A percentile compares a stretch with the other conserved stretches of the same genome.
Conservation (phyloP, 2,329 filamentous ascomycete species). For the Paecilomyces sp. region DNA sequence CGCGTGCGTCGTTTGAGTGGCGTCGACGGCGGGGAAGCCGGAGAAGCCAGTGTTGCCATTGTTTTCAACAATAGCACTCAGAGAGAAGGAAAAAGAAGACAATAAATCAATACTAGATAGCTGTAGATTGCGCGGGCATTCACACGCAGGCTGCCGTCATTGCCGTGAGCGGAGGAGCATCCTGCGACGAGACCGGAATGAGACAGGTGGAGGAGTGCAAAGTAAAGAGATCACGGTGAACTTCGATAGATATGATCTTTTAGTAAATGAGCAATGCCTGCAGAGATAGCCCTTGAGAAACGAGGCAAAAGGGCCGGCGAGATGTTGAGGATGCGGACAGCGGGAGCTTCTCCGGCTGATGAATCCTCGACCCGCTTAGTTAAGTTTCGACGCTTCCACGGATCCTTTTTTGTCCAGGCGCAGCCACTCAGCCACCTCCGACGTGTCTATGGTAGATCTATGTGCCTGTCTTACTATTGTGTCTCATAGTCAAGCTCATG, state of each 20-base stretch:
- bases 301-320: not conserved
- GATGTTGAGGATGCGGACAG: not conserved
- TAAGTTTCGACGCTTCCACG: not conserved
- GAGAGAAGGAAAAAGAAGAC: not conserved
- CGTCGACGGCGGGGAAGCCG: conserved; percentile 32
- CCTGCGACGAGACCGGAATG: not conserved
- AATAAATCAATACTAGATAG: not conserved
- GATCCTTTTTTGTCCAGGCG: not conserved
- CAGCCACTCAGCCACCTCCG: not conserved
- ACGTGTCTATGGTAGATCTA: no score
- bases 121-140: not conserved
- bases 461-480: no score
- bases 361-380: not conserved
- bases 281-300: not conserved
- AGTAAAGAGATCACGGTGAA: not conserved
- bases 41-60: conserved; percentile 33
- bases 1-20: conserved; percentile 35
- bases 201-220: not conserved
- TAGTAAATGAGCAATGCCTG: not conserved
- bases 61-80: not conserved
- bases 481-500: no score
- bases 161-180: not conserved
- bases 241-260: not conserved
- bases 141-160: not conserved
- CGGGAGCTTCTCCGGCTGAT: not conserved